phyloP scores from a whole-genome alignment of 1,139 yeast genomes.

The Suhomyces chickasaworum region DNA sequence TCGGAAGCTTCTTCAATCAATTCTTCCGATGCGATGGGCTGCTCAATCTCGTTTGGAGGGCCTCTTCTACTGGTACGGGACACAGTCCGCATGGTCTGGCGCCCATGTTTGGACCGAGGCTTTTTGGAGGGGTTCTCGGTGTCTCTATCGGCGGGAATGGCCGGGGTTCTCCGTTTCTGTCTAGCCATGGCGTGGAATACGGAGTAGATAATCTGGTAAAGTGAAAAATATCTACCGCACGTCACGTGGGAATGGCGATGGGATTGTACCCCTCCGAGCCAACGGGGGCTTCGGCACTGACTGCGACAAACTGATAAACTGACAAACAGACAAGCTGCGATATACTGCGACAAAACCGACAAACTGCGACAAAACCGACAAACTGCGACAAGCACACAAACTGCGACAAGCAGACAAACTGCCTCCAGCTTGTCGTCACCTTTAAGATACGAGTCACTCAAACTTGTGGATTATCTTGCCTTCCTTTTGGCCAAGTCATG shows the following conservation, averaged over 20 bases:
- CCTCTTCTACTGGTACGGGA: slow-evolving; percentile 54
- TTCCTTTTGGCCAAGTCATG: slow-evolving; percentile 89
- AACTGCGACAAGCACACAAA: no score
- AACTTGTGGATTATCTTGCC: slow-evolving; percentile 84
- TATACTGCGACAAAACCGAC: no score
- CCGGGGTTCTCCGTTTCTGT: slow-evolving; percentile 13
- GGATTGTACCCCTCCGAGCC: neutral
- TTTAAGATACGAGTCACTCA: slow-evolving; percentile 69
- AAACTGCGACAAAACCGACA: no score
- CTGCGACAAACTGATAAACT: neutral
- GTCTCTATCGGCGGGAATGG: slow-evolving; percentile 2
- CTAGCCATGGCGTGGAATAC: slow-evolving; percentile 12
- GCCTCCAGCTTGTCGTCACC: slow-evolving; percentile 86
- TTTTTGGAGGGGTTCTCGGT: slow-evolving; percentile 13
- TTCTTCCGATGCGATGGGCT: slow-evolving; percentile 15
- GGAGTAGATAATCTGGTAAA: neutral
- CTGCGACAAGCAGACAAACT: no score
- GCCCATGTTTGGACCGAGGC: slow-evolving; percentile 48
- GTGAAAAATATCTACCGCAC: slow-evolving; percentile 4
- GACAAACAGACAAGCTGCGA: no score
- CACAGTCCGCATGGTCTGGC: slow-evolving; percentile 59
- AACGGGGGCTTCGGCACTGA: neutral
- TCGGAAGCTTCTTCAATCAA: slow-evolving; percentile 13
- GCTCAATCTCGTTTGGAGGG: slow-evolving; percentile 13
- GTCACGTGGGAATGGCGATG: neutral